Percentiles rank a stretch among this genome's conserved stretches.
Evolutionary conservation across 2,329 filamentous ascomycete genomes (phyloP).

Genomic region (Fusarium tupiense): DNA sequence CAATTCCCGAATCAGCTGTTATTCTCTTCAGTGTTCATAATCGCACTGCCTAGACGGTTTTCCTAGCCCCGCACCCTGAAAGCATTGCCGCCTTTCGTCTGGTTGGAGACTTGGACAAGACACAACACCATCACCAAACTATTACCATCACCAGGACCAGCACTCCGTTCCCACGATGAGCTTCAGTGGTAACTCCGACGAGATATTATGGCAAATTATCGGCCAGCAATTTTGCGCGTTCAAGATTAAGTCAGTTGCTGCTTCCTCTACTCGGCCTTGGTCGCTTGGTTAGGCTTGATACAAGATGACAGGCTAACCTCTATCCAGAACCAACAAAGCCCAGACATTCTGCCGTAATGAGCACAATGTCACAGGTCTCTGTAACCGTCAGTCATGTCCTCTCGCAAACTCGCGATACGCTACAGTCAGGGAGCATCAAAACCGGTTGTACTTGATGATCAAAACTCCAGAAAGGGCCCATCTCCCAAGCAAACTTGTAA

Average conservation of each 20-base stretch:
- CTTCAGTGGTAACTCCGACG: constrained; percentile 46
- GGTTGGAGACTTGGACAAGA: neutral
- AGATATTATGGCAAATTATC: constrained; percentile 97
- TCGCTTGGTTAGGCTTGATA: neutral
- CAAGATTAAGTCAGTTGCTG: constrained; percentile 79
- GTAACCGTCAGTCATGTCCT: constrained; percentile 88
- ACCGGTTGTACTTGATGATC: neutral
- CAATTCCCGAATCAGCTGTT: neutral
- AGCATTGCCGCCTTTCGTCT: neutral
- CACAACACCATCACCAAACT: neutral
- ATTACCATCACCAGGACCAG: neutral
- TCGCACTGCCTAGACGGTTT: neutral
- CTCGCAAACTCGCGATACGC: constrained; percentile 75
- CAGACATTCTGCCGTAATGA: constrained; percentile 97
- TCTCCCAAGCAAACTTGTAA: neutral
- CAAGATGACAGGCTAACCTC: constrained; percentile 41
- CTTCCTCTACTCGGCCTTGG: neutral
- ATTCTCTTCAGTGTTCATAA: too few relatives aligned
- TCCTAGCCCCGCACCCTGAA: neutral
- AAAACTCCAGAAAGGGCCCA: neutral
- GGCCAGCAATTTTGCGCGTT: constrained; percentile 96
- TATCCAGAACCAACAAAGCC: constrained; percentile 76
- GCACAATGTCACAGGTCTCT: constrained; percentile 85
- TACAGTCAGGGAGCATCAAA: neutral
- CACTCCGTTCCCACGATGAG: constrained; percentile 54